Conservation (phyloP, 1,139 yeast species). For the Neolecta irregularis region DNA sequence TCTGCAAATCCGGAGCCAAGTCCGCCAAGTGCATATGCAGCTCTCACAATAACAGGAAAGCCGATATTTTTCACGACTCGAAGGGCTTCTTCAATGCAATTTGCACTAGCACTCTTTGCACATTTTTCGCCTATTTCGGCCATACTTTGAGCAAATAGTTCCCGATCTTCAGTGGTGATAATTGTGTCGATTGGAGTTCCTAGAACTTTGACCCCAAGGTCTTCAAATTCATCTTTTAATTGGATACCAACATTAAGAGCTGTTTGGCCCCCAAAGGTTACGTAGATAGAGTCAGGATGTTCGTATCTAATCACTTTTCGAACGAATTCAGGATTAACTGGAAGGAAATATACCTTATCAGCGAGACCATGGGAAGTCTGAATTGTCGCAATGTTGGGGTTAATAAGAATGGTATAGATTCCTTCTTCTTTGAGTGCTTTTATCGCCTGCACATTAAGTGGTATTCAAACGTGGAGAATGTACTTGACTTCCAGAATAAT, state of each 20-base stretch:
- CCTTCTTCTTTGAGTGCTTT: conserved; percentile 92
- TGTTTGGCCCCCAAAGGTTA: conserved; percentile 98
- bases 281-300: conserved; percentile 92
- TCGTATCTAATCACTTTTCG: conserved; percentile 88
- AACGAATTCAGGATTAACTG: conserved; percentile 91
- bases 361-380: conserved; percentile 94
- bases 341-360: conserved; percentile 91
- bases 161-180: conserved; percentile 95
- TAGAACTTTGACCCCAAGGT: conserved; percentile 80
- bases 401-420: conserved; percentile 82
- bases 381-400: conserved; percentile 96
- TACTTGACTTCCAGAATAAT: conserved; percentile 60
- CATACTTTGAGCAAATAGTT: conserved; percentile 85
- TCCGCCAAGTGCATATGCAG: conserved; percentile 96
- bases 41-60: conserved; percentile 92
- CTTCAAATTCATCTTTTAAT: conserved; percentile 85
- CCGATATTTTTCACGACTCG: conserved; percentile 76
- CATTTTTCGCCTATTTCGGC: conserved; percentile 87
- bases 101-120: conserved; percentile 82
- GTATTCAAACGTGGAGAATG: not conserved
- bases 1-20: conserved; percentile 97
- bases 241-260: conserved; percentile 91
- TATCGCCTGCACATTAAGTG: conserved; percentile 41
- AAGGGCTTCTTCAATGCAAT: conserved; percentile 63
- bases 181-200: conserved; percentile 95